A percentile compares a stretch with the other conserved stretches of the same genome.
These are phyloP conservation scores for Stachybotrys elegans DNA, from an alignment of 2,329 filamentous ascomycete genomes.

Conservation along the genomic window DNA sequence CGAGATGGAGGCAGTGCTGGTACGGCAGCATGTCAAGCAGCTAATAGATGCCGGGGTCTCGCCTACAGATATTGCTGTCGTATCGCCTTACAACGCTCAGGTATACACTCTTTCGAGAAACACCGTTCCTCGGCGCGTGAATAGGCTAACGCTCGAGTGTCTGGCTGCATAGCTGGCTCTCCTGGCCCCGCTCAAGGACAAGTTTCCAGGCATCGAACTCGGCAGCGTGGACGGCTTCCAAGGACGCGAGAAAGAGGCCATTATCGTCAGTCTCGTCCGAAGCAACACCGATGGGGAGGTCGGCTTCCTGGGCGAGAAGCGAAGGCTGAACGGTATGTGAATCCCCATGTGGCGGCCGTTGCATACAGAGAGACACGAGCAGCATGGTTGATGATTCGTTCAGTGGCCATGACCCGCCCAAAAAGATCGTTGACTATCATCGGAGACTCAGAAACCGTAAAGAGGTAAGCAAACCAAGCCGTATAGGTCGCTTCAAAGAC, in stretches of 20 bases:
- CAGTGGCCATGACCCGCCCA: slow-evolving; percentile 97
- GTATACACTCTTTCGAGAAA: slow-evolving; percentile 31
- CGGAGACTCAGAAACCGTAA: slow-evolving; percentile 90
- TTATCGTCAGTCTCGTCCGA: slow-evolving; percentile 88
- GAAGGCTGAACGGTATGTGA: slow-evolving; percentile 78
- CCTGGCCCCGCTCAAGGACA: slow-evolving; percentile 74
- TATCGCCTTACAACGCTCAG: slow-evolving; percentile 96
- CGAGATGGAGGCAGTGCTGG: slow-evolving; percentile 80
- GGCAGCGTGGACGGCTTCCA: slow-evolving; percentile 97
- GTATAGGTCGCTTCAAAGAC: background rate
- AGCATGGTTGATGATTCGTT: slow-evolving; percentile 31
- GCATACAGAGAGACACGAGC: background rate
- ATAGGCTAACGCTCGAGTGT: slow-evolving; percentile 13
- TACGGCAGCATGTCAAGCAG: slow-evolving; percentile 68
- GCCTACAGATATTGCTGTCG: slow-evolving; percentile 81
- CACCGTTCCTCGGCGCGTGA: background rate
- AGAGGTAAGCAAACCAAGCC: slow-evolving; percentile 72
- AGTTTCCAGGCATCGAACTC: slow-evolving; percentile 82
- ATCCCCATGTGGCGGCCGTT: slow-evolving; percentile 1
- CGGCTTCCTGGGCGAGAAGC: slow-evolving; percentile 88
- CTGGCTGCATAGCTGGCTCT: slow-evolving; percentile 57
- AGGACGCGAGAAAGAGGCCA: slow-evolving; percentile 92
- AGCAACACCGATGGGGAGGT: slow-evolving; percentile 86
- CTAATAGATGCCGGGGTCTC: slow-evolving; percentile 76
- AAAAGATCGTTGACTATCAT: slow-evolving; percentile 86